phyloP scores from a whole-genome alignment of 2,329 filamentous ascomycete species.

The Stagonosporopsis rhizophila region DNA sequence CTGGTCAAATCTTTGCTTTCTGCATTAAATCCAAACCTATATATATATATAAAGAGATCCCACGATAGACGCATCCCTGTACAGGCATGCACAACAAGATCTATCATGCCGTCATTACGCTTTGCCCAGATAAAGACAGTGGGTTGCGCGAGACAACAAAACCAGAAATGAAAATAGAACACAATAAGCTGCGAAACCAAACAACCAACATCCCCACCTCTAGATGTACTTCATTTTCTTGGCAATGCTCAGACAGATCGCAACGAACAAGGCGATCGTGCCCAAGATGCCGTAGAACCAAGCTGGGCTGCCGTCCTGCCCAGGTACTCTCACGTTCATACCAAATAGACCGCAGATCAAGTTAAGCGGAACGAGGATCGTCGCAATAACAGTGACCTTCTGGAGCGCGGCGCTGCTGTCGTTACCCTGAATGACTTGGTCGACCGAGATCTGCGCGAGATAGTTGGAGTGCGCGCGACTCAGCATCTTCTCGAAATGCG shows the following conservation, averaged over 20 bases:
- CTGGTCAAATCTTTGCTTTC: background rate
- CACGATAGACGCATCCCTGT: slow-evolving; percentile 14
- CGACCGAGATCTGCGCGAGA: slow-evolving; percentile 89
- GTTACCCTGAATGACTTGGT: slow-evolving; percentile 87
- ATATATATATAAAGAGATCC: background rate
- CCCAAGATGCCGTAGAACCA: slow-evolving; percentile 70
- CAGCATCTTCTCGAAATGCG: slow-evolving; percentile 97
- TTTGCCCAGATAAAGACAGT: background rate
- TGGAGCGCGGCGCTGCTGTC: slow-evolving; percentile 87
- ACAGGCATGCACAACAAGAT: slow-evolving; percentile 7
- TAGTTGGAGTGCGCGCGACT: slow-evolving; percentile 95
- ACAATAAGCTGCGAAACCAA: background rate
- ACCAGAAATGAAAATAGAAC: background rate
- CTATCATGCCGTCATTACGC: slow-evolving; percentile 8
- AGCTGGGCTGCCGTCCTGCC: slow-evolving; percentile 55
- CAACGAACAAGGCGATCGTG: slow-evolving; percentile 58
- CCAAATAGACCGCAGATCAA: slow-evolving; percentile 86
- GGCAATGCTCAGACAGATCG: slow-evolving; percentile 50
- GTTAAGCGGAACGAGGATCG: slow-evolving; percentile 95
- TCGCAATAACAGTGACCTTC: slow-evolving; percentile 94
- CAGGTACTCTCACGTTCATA: slow-evolving; percentile 85
- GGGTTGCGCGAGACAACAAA: background rate
- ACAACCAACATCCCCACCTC: slow-evolving; percentile 1
- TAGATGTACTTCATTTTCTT: slow-evolving; percentile 55
- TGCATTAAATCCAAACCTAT: background rate